These are phyloP conservation scores for Forsythia viridissima DNA, from an alignment of 257 asterid genomes.

Conservation along the genomic window DNA sequence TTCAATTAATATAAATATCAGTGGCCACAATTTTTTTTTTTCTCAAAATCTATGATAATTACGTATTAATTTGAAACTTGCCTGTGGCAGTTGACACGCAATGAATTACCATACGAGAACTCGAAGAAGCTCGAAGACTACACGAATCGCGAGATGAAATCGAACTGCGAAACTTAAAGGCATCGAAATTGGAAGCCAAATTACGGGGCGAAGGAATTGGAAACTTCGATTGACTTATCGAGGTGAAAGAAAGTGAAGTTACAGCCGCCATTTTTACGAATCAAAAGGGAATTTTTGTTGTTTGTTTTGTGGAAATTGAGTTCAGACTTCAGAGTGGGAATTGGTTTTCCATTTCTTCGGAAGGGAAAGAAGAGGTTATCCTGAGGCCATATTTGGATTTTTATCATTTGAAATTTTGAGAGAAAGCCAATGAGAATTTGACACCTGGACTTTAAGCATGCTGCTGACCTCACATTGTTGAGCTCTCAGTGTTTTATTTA, in stretches of 20 bases:
- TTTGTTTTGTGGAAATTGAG: neutral
- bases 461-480: constrained; percentile 23
- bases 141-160: constrained; percentile 33
- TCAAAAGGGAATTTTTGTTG: neutral
- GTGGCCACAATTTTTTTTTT: no score
- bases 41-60: neutral
- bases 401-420: constrained; percentile 7
- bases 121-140: constrained; percentile 36
- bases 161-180: constrained; percentile 44
- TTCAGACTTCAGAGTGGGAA: constrained; percentile 15
- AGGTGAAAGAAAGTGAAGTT: constrained; percentile 49
- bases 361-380: constrained; percentile 36
- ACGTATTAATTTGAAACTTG: constrained; percentile 25
- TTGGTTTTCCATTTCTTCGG: constrained; percentile 5
- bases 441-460: constrained; percentile 22
- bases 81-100: constrained; percentile 69
- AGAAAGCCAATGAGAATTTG: neutral
- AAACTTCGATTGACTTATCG: constrained; percentile 44
- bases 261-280: constrained; percentile 50
- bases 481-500: no score
- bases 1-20: no score
- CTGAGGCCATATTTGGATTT: constrained; percentile 6
- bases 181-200: constrained; percentile 32
- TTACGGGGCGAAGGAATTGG: constrained; percentile 21
- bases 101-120: constrained; percentile 52